These are phyloP conservation scores for Globisporangium okanoganense DNA, from an alignment of 352 stramenopile species.

Conservation along the genomic window DNA sequence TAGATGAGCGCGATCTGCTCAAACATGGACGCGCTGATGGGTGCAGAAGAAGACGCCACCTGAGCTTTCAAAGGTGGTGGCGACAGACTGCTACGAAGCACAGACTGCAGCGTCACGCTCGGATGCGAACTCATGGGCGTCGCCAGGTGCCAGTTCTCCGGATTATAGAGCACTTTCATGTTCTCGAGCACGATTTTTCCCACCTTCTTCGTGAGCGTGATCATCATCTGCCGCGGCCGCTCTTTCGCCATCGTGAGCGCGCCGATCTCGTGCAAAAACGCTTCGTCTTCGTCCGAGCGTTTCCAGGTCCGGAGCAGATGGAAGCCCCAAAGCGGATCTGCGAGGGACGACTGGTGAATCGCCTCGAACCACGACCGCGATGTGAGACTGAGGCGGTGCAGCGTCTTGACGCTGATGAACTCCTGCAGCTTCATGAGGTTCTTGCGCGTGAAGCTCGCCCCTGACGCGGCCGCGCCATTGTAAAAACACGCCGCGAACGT, in stretches of 20 bases:
- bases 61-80: background rate
- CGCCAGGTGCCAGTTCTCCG: slow-evolving; percentile 56
- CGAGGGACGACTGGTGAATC: slow-evolving; percentile 32
- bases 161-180: slow-evolving; percentile 41
- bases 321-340: slow-evolving; percentile 43
- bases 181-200: slow-evolving; percentile 41
- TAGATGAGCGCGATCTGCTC: slow-evolving; percentile 54
- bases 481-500: slow-evolving; percentile 31
- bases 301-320: slow-evolving; percentile 46
- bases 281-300: slow-evolving; percentile 27
- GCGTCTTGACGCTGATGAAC: slow-evolving; percentile 34
- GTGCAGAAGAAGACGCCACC: background rate
- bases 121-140: slow-evolving; percentile 21
- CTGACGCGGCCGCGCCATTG: background rate
- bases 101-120: slow-evolving; percentile 14
- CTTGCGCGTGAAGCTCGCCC: slow-evolving; percentile 15
- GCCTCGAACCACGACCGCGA: slow-evolving; percentile 42
- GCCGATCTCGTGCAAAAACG: slow-evolving; percentile 33
- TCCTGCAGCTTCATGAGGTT: slow-evolving; percentile 47
- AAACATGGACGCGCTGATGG: slow-evolving; percentile 27
- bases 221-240: slow-evolving; percentile 39
- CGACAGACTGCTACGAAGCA: slow-evolving; percentile 4
- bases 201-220: slow-evolving; percentile 46
- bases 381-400: slow-evolving; percentile 47
- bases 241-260: slow-evolving; percentile 39